A percentile compares a stretch with the other conserved stretches of the same genome.
Conservation (phyloP, 306 rosid species). For the Medicago lupulina region DNA sequence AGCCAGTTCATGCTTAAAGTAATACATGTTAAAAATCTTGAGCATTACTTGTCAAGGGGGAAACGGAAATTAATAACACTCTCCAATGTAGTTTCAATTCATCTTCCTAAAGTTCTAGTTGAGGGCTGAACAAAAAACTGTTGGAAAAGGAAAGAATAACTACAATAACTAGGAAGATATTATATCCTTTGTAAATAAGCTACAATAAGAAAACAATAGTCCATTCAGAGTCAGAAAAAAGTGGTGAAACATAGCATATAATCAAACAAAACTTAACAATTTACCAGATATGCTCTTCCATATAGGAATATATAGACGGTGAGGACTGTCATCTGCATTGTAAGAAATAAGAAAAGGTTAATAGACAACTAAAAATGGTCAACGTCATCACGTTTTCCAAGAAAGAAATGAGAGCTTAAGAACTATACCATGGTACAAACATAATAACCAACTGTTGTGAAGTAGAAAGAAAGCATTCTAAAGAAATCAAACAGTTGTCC, state of each 20-base stretch:
- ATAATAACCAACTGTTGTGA: conserved; percentile 94
- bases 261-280: conserved; percentile 23
- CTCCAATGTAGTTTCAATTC: conserved; percentile 25
- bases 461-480: conserved; percentile 93
- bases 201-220: background rate
- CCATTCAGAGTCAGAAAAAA: conserved; percentile 1
- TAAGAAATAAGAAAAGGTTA: conserved; percentile 34
- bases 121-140: conserved; percentile 1
- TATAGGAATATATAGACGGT: conserved; percentile 86
- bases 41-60: conserved; percentile 1
- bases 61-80: background rate
- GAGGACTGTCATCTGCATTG: conserved; percentile 94
- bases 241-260: conserved; percentile 16
- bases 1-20: conserved; percentile 18
- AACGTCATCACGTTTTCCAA: conserved; percentile 10
- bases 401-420: background rate
- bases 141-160: background rate
- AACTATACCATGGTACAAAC: conserved; percentile 89
- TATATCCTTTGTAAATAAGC: conserved; percentile 5
- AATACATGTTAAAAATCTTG: background rate
- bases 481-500: conserved; percentile 97
- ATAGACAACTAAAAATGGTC: conserved; percentile 28
- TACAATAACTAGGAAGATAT: conserved; percentile 8
- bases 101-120: background rate
- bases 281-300: conserved; percentile 95